Evolutionary conservation across 1,139 yeast species (phyloP), one percentile per base, ranked within the genome.

Genomic region (Suhomyces bolitotheri): DNA sequence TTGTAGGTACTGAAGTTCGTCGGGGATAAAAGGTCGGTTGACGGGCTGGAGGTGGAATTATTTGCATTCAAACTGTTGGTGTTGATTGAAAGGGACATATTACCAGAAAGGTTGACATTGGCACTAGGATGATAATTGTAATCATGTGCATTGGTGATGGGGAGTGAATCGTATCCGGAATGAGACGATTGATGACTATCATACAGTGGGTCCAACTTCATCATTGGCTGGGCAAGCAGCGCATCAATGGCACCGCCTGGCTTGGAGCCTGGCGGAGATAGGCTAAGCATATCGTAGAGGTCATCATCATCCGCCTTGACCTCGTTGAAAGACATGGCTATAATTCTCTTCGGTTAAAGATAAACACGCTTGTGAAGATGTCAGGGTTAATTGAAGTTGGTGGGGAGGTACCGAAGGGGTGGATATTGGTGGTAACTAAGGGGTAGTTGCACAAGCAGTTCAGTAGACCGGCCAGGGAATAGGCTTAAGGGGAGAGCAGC

Each of bases 281-380:
- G 37, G 25, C 41, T 43, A 13, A 44, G 36, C 6, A 44, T 34
- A 13, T 44, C 48, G 31, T 39, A 44, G 23, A 44, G 33, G 23
- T 44, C 45, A 10, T 41, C 44, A 16, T 33, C 41, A 13, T 38
- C 41, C 21, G 22, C 16, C 15, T 30, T 11, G 23, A 22, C 15
- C n/a, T 29, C 25, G 19, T 26, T 22, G 25, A 22, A 30, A 17
- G 36, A 28, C 36, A 28, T 28, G 25, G 25, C 14, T 12, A n/a
- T n/a, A n/a, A n/a, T n/a, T n/a, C n/a, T n/a, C n/a, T n/a, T n/a
- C n/a, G n/a, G n/a, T n/a, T n/a, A n/a, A n/a, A n/a, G n/a, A n/a
- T n/a, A n/a, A n/a, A n/a, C n/a, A n/a, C n/a, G n/a, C n/a, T n/a
- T n/a, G n/a, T n/a, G n/a, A n/a, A n/a, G n/a, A n/a, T n/a, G n/a